Evolutionary conservation across 1,139 yeast species (phyloP), one percentile per base, ranked within the genome.

Genomic region (Hanseniaspora uvarum): DNA sequence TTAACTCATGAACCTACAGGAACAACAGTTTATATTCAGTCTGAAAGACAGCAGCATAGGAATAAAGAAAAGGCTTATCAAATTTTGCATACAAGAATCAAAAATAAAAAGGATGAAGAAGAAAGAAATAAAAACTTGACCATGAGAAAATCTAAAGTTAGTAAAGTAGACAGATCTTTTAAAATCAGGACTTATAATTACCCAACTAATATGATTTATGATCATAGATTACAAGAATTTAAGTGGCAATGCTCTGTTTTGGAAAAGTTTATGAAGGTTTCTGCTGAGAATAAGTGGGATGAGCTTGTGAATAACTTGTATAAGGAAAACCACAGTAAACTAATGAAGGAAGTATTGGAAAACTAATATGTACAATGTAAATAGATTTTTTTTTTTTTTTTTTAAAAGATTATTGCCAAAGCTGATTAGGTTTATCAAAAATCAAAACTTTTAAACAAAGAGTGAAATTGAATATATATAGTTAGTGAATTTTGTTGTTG

Each of bases 1-100:
- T 71, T 94, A 38, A 88, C 94, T 0, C 99, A 92, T 69, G 73
- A 84, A 19, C 97, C 98, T 2, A 82, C 96, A 0, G 96, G 97
- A 3, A 80, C 87, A 45, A 82, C 80, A 14, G 96, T 92, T 3
- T 75, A 81, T 55, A 94, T 92, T 73, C 98, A 94, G 66, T 96
- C 92, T 65, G 96, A 88, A 64, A 72, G 99, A 58, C 88, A 96
- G 0, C 99, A 92, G 68, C 96, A 94, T 55, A 79, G 83, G 61
- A 94, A 94, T 68, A 88, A 87, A 66, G 96, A 96, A n/a, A 87
- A 86, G 63, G 98, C 98, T 0, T 83, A 86, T 65, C 76, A 85
- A 47, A 79, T 92, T 54, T 71, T 92, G 58, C 72, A 95, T 55
- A 86, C 96, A 1, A 74, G 95, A 56, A 68, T 92, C 55, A 96